Evolutionary conservation across 2,329 filamentous ascomycete species (phyloP).

Genomic region (Fusarium domesticum): DNA sequence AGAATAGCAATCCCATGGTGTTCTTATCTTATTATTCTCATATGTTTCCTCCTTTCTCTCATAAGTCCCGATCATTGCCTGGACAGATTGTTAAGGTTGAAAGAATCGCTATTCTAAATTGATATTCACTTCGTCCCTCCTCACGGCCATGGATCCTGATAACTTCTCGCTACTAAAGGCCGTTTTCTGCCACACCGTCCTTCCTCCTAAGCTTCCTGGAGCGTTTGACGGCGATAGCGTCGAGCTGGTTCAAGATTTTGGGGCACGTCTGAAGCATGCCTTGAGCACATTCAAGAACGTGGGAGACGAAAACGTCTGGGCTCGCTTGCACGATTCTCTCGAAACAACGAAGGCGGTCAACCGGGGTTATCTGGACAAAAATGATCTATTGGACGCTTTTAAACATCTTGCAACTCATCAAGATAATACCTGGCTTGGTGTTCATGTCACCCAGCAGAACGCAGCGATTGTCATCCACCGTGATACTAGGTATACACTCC

Average conservation of each 20-base stretch:
- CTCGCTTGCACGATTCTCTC: constrained; percentile 4
- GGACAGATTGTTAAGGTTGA: no score
- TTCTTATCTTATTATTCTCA: no score
- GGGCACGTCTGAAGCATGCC: constrained; percentile 7
- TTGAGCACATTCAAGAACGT: not conserved
- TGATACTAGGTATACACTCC: constrained; percentile 8
- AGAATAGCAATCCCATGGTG: no score
- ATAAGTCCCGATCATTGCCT: no score
- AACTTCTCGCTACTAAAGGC: constrained; percentile 1
- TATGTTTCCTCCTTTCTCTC: no score
- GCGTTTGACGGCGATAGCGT: constrained; percentile 6
- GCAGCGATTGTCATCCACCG: constrained; percentile 30
- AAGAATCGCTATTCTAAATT: no score
- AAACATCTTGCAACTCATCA: not conserved
- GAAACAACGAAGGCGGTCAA: constrained; percentile 2
- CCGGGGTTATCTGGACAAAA: not conserved
- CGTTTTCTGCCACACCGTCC: constrained; percentile 24
- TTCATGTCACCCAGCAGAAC: constrained; percentile 31
- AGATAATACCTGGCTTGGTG: constrained; percentile 8
- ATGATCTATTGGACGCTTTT: not conserved
- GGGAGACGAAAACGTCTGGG: not conserved
- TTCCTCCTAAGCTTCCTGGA: constrained; percentile 20
- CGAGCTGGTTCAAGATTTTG: constrained; percentile 5
- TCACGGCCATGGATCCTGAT: constrained; percentile 1
- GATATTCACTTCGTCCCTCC: no score